Percentiles rank a stretch among this genome's conserved stretches.
Conservation (phyloP, 2,329 filamentous ascomycete species). For the Aspergillus intermedius region DNA sequence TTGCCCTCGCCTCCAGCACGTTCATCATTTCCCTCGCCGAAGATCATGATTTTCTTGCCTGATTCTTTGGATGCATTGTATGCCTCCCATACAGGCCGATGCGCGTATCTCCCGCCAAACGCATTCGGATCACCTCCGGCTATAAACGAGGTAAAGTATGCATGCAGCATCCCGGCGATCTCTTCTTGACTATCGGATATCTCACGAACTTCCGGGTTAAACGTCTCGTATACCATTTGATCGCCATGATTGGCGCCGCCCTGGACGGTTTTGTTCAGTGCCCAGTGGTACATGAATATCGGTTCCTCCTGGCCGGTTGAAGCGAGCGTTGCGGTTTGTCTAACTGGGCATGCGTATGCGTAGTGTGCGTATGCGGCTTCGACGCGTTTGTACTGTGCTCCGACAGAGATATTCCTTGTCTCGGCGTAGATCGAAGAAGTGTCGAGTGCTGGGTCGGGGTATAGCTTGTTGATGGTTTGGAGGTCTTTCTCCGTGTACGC, state of each 20-base stretch:
- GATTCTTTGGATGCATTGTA: slow-evolving; percentile 19
- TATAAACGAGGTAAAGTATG: slow-evolving; percentile 47
- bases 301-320: slow-evolving; percentile 27
- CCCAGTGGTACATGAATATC: slow-evolving; percentile 52
- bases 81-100: slow-evolving; percentile 31
- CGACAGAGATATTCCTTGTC: slow-evolving; percentile 28
- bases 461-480: slow-evolving; percentile 51
- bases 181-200: slow-evolving; percentile 38
- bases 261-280: slow-evolving; percentile 38
- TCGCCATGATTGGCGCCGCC: slow-evolving; percentile 45
- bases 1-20: slow-evolving; percentile 35
- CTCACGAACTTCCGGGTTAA: slow-evolving; percentile 27
- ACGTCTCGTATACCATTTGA: slow-evolving; percentile 45
- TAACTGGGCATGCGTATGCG: slow-evolving; percentile 44
- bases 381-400: slow-evolving; percentile 48
- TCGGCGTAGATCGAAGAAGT: slow-evolving; percentile 22
- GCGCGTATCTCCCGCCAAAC: slow-evolving; percentile 18
- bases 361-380: slow-evolving; percentile 46
- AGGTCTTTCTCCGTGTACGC: slow-evolving; percentile 49
- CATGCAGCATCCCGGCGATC: slow-evolving; percentile 39
- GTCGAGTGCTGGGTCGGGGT: slow-evolving; percentile 51
- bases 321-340: slow-evolving; percentile 40
- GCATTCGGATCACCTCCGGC: slow-evolving; percentile 42
- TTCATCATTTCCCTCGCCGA: slow-evolving; percentile 47
- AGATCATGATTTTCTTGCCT: slow-evolving; percentile 35